Conservation (phyloP, 2,329 filamentous ascomycete species). For the Emmonsiellopsis sp. region DNA sequence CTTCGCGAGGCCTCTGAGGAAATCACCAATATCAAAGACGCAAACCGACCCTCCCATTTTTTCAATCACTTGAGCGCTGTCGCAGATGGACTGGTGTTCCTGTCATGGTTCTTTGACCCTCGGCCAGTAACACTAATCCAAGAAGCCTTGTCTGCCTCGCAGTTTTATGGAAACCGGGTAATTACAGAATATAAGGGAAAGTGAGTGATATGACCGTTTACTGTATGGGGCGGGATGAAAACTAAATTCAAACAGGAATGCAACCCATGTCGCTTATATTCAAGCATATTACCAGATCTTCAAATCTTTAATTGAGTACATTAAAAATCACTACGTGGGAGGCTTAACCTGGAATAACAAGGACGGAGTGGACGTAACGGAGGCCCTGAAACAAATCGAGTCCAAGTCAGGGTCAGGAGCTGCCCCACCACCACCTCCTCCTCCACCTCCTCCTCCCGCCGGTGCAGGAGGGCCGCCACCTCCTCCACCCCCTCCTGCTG, state of each 20-base stretch:
- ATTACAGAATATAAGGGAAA: conserved; percentile 83
- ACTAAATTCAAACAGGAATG: conserved; percentile 48
- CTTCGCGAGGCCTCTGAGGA: conserved; percentile 73
- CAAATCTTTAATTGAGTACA: conserved; percentile 70
- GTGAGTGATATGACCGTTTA: conserved; percentile 32
- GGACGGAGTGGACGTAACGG: conserved; percentile 61
- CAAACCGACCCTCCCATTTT: conserved; percentile 63
- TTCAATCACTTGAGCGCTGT: conserved; percentile 81
- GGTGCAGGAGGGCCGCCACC: conserved; percentile 55
- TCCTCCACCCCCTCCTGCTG: conserved; percentile 60
- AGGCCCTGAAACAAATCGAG: conserved; percentile 54
- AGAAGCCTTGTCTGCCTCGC: conserved; percentile 70
- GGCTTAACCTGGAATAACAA: conserved; percentile 82
- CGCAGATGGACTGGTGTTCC: conserved; percentile 76
- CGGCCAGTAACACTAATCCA: conserved; percentile 80
- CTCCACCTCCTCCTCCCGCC: conserved; percentile 36
- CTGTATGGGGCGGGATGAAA: conserved; percentile 9
- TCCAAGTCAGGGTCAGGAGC: conserved; percentile 25
- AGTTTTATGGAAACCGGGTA: conserved; percentile 92
- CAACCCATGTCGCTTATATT: conserved; percentile 76
- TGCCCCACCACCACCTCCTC: conserved; percentile 42
- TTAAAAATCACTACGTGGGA: conserved; percentile 69
- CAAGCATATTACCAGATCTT: conserved; percentile 89
- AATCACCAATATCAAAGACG: conserved; percentile 71
- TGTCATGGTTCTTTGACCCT: conserved; percentile 82